Evolutionary conservation across 768 basidiomycete genomes (phyloP), one percentile per base, ranked within the genome.

Genomic region (Leucocoprinus birnbaumii): DNA sequence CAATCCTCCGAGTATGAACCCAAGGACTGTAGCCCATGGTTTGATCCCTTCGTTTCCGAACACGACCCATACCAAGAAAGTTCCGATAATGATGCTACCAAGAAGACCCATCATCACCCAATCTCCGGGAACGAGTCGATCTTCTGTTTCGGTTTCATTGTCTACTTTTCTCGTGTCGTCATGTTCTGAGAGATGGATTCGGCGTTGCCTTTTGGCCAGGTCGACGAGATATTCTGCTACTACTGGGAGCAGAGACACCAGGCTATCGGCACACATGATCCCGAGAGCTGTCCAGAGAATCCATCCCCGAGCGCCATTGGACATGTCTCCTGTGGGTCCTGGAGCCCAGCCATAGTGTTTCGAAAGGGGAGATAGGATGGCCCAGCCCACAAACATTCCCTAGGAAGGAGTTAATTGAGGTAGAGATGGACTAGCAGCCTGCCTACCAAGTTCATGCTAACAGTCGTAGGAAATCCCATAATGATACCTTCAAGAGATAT

Each of bases 351-450:
- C 93, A 0, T 73, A 68, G 44, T 79, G 62, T 63, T 93, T 94
- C 5, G 94, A 81, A 6, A 98, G 65, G 4, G 96, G 96, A 0
- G 93, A 93, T n/a, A 98, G 74, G 19, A 98, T 71, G 3, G 84
- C 95, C 96, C 96, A 98, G 8, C 96, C 96, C 9, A 89, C 85
- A n/a, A 98, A 60, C 96, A 97, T 98, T 25, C 96, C 94, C 90
- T 92, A 60, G 18, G 37, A 21, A 40, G 58, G 43, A 43, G 48
- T 16, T 10, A 48, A 31, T 7, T 18, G 43, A 31, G 13, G 25
- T 40, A 26, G 9, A 35, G 57, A 21, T 46, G 1, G 21, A 10
- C n/a, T 9, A 13, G 25, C 18, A 27, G 45, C 57, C 22, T 16
- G 68, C 78, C 65, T 62, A 91, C 91, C 55, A 94, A 68, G 61